These are phyloP conservation scores for Salinomyces thailandicus DNA, from an alignment of 2,329 filamentous ascomycete genomes.

Conservation along the genomic window DNA sequence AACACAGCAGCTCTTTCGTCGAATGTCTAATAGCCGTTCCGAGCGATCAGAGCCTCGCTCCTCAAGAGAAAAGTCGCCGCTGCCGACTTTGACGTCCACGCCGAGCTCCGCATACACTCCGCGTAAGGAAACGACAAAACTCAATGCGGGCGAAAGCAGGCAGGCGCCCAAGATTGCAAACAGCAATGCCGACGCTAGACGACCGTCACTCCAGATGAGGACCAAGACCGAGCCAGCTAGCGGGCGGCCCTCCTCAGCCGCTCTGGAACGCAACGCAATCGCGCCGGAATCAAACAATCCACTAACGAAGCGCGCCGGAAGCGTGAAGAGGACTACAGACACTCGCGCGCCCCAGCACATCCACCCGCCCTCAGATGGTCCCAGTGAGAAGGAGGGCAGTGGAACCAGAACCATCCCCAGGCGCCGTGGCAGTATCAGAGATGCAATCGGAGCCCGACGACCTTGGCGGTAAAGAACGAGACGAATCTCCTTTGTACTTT, in stretches of 20 bases:
- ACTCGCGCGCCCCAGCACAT: background rate
- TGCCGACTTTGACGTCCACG: slow-evolving; percentile 16
- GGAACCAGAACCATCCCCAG: background rate
- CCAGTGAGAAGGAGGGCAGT: background rate
- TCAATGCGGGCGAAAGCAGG: slow-evolving; percentile 6
- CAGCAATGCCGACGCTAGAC: background rate
- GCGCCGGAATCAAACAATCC: too few relatives aligned
- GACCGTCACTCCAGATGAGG: slow-evolving; percentile 5
- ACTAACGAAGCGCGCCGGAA: slow-evolving; percentile 6
- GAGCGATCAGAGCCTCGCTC: slow-evolving; percentile 5
- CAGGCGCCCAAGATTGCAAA: background rate
- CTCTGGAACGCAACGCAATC: slow-evolving; percentile 2
- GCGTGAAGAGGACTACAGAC: slow-evolving; percentile 4
- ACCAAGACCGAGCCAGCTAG: slow-evolving; percentile 4
- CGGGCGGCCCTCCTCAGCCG: background rate
- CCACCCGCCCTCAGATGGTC: background rate
- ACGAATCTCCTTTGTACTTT: background rate
- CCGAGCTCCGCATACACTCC: slow-evolving; percentile 14
- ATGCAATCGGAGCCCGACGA: slow-evolving; percentile 6
- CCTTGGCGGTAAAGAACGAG: slow-evolving; percentile 7
- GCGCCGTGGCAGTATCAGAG: slow-evolving; percentile 11
- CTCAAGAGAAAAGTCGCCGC: slow-evolving; percentile 10
- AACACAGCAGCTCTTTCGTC: slow-evolving; percentile 24
- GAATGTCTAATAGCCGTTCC: slow-evolving; percentile 20
- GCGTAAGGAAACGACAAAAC: slow-evolving; percentile 4